Conservation (phyloP, 768 basidiomycete genomes). For the Terana coerulea region DNA sequence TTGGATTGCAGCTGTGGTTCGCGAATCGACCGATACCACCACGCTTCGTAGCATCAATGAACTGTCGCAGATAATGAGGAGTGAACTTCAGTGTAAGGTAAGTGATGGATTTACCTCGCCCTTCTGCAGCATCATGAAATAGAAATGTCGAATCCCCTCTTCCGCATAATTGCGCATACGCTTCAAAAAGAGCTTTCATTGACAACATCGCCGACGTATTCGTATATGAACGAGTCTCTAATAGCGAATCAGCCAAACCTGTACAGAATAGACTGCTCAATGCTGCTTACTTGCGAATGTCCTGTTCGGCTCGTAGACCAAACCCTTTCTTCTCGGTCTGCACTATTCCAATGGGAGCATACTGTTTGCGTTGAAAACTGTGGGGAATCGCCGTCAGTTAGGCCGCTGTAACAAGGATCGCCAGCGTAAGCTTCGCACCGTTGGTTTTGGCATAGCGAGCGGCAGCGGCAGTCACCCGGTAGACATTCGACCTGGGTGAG, state of each 20-base stretch:
- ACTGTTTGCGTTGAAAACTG: conserved; percentile 86
- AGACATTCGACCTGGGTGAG: conserved; percentile 97
- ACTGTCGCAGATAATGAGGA: conserved; percentile 44
- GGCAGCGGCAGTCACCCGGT: conserved; percentile 84
- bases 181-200: conserved; percentile 83
- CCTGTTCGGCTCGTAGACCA: conserved; percentile 76
- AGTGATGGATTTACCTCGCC: conserved; percentile 66
- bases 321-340: conserved; percentile 94
- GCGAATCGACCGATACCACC: conserved; percentile 97
- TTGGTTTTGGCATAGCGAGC: conserved; percentile 84
- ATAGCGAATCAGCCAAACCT: neutral
- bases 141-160: conserved; percentile 94
- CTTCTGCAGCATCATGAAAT: conserved; percentile 99
- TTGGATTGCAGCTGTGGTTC: conserved; percentile 97
- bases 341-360: conserved; percentile 86
- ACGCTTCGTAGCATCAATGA: conserved; percentile 95
- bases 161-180: conserved; percentile 92
- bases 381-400: neutral
- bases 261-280: neutral
- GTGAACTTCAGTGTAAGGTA: neutral
- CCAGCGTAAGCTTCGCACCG: conserved; percentile 48
- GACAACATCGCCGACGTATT: conserved; percentile 97
- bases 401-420: neutral
- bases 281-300: conserved; percentile 56
- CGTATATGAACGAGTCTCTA: conserved; percentile 93